Base-by-base conservation (phyloP, 2,329 filamentous ascomycete genomes). In the Parafenestella ontariensis region DNA sequence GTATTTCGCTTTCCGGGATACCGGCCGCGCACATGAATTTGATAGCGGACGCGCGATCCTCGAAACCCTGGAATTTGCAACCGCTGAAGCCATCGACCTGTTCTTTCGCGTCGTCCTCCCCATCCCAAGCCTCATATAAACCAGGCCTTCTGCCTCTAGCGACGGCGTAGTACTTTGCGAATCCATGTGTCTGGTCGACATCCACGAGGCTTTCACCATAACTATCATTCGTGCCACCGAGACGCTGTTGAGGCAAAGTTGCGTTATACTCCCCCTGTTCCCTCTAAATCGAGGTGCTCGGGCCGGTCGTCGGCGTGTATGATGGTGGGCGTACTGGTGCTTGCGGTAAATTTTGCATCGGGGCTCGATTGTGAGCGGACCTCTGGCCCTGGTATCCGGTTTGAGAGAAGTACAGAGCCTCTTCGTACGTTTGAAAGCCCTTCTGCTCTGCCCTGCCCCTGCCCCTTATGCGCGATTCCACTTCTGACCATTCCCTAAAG, bases 131-230 rank as follows among this genome's bases (percentile, higher is more conserved):
- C 18, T 10, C 26, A 21, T 47, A 52, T 8, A 52, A 21, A 7
- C 49, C 49, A 11, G 43, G 43, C 15, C 20, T 42, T 15, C 31
- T 52, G 29, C 49, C 43, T 5, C 4, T 36, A 11, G 28, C 28
- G 5, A 52, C 44, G 37, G 44, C 49, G 13, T 47, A 52, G 36
- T 28, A 50, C 13, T 34, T 28, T 13, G 17, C 11, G 2, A 40
- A 29, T n/a, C 20, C 11, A 21, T 9, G 11, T 4, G 8, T 15
- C 2, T 24, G 17, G 9, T 41, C 37, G 13, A 24, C 28, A 31
- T 26, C 24, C 9, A 9, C 24, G 9, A 26, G 9, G 5, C 24
- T 26, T 26, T 26, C 24, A 9, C 24, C 24, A 26, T 26, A 5
- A 9, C 5, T 26, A 5, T 26, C 24, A 5, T 26, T 9, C 24